Evolutionary conservation across 169 alveolate genomes (phyloP), one percentile per base, ranked within the genome.

Genomic region (Neospora caninum): DNA sequence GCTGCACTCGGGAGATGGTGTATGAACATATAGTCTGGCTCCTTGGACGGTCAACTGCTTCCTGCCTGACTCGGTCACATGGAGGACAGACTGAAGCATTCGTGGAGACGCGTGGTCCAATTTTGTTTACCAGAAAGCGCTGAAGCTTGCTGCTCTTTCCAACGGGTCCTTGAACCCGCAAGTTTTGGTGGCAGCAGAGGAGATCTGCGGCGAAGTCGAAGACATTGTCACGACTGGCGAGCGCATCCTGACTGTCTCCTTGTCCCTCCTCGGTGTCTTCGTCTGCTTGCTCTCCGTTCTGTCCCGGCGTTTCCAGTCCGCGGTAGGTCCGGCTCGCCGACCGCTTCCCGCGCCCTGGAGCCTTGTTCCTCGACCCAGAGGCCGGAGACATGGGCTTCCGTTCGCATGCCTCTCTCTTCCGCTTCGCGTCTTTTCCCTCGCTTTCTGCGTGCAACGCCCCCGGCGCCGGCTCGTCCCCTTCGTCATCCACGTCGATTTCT

Each of bases 121-220:
- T 13, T 49, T 49, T 49, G 20, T 80, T 36, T 69, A 92, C 94
- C 86, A 92, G 27, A 45, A 92, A 78, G 82, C 58, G 91, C 64
- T 39, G 94, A 80, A 41, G 94, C 43, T 27, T 54, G 70, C 34
- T 92, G 70, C 49, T 83, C 78, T 73, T 92, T 54, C 73, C 67
- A 42, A 25, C 80, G 84, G 41, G 64, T 91, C 91, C 86, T 49
- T 39, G 94, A 78, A 29, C 64, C 42, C 86, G 86, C 88, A 92
- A 64, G 39, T 92, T 80, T 27, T 91, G 86, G 83, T 92, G 94
- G 54, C 87, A 67, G 54, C 94, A 92, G 67, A 92, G 87, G 70
- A 92, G 89, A 49, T 92, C 94, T 38, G 88, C 86, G 25, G 94
- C 43, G 34, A 92, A 69, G 82, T 92, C 94, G 54, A 92, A 49